Conservation (phyloP, 2,329 filamentous ascomycete genomes). For the Fusarium pseudograminearum region DNA sequence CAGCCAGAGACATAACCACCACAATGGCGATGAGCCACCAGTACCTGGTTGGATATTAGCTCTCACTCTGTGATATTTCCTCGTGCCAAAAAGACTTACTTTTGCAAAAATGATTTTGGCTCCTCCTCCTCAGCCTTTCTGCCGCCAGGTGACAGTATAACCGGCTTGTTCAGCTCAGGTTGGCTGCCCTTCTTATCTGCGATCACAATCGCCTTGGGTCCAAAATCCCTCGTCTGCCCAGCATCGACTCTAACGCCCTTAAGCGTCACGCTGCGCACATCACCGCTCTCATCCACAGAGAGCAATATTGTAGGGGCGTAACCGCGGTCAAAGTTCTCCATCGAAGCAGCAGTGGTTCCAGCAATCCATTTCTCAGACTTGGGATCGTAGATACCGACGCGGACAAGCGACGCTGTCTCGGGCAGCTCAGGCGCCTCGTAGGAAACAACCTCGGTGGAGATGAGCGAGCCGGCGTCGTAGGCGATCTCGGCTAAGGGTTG, state of each 20-base stretch:
- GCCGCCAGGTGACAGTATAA: slow-evolving; percentile 71
- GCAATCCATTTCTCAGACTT: slow-evolving; percentile 62
- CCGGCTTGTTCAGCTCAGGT: slow-evolving; percentile 72
- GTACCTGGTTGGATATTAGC: slow-evolving; percentile 64
- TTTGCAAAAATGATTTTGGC: slow-evolving; percentile 75
- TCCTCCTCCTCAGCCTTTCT: slow-evolving; percentile 65
- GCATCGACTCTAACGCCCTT: slow-evolving; percentile 72
- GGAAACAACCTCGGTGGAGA: slow-evolving; percentile 61
- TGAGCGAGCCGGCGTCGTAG: slow-evolving; percentile 62
- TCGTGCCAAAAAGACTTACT: slow-evolving; percentile 59
- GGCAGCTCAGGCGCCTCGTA: slow-evolving; percentile 69
- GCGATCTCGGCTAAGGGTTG: slow-evolving; percentile 66
- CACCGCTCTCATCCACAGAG: slow-evolving; percentile 59
- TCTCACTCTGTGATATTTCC: background rate
- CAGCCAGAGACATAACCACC: slow-evolving; percentile 64
- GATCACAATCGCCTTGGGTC: slow-evolving; percentile 67
- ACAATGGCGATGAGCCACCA: slow-evolving; percentile 73
- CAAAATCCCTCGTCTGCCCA: slow-evolving; percentile 73
- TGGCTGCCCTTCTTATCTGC: slow-evolving; percentile 63
- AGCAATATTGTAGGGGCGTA: slow-evolving; percentile 69
- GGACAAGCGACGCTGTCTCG: slow-evolving; percentile 61
- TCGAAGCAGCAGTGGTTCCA: slow-evolving; percentile 67
- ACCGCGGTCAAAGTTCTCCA: slow-evolving; percentile 70
- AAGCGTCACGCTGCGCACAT: slow-evolving; percentile 63
- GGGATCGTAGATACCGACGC: slow-evolving; percentile 69